A percentile compares a stretch with the other conserved stretches of the same genome.
phyloP scores from a whole-genome alignment of 371 early-diverging fungal genomes.

The Mucor plumbeus region DNA sequence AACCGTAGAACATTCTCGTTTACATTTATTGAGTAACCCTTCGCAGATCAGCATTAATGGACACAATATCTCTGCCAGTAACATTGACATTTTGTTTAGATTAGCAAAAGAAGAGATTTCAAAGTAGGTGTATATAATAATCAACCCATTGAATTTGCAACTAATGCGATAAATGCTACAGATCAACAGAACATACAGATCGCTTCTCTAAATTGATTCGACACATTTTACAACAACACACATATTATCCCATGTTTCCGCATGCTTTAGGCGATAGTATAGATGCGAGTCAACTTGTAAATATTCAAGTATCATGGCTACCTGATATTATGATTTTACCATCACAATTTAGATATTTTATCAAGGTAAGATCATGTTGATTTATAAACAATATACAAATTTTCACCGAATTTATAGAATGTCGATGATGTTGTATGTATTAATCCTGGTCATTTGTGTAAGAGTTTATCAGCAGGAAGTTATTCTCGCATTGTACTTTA shows the following conservation, averaged over 20 bases:
- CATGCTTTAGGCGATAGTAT: slow-evolving; percentile 65
- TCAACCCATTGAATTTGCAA: no score
- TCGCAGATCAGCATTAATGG: slow-evolving; percentile 83
- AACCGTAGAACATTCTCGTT: slow-evolving; percentile 27
- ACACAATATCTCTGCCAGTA: slow-evolving; percentile 71
- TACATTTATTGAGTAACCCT: slow-evolving; percentile 83
- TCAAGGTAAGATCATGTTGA: slow-evolving; percentile 40
- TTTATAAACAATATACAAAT: background rate
- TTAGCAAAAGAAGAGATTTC: slow-evolving; percentile 69
- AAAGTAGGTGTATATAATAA: slow-evolving; percentile 38
- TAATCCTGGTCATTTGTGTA: slow-evolving; percentile 81
- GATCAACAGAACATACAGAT: slow-evolving; percentile 42
- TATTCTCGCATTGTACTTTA: slow-evolving; percentile 75
- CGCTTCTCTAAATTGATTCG: slow-evolving; percentile 67
- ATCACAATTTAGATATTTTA: slow-evolving; percentile 71
- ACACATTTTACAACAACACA: slow-evolving; percentile 81
- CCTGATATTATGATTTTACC: slow-evolving; percentile 88
- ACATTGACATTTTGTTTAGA: slow-evolving; percentile 73
- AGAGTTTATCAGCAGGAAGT: slow-evolving; percentile 72
- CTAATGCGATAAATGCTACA: background rate
- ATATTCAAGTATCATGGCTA: slow-evolving; percentile 53
- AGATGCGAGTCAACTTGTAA: slow-evolving; percentile 50
- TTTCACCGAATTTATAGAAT: slow-evolving; percentile 5
- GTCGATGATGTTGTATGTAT: slow-evolving; percentile 75
- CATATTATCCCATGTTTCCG: slow-evolving; percentile 84